Evolutionary conservation across 306 rosid genomes (phyloP), one percentile per base, ranked within the genome.

Genomic region (Sicyos edulis): DNA sequence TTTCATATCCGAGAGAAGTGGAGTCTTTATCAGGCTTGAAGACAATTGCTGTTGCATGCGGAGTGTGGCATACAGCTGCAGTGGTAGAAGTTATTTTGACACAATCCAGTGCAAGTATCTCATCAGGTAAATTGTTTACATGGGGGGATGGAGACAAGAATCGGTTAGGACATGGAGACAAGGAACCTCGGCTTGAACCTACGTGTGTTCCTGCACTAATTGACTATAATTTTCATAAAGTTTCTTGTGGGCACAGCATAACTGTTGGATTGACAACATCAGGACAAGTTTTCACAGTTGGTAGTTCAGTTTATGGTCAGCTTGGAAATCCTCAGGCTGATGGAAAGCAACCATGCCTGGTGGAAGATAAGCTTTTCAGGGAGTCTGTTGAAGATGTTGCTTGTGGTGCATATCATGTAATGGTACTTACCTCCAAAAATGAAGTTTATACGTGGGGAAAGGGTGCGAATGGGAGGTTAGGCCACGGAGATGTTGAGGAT

Each of bases 61-160:
- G 97, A 69, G 99, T 89, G 83, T 95, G 99, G 99, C 99, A 95
- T 79, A 91, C 99, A 60, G 99, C 97, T 69, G 97, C 99, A 20
- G 95, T 91, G 52, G 91, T 95, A 54, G 99, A 95, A 88, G 91
- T 95, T 75, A 87, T 89, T 88, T 88, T 82, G 72, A 96, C 96
- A 50, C 85, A 86, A 76, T 89, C 97, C 44, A 85, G 93, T 84
- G 86, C 96, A 72, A 86, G 92, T 77, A 85, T 86, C 76, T 85
- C 95, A 73, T 95, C 97, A 26, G 97, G 99, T 64, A 95, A 95
- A 84, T 84, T 95, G 71, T 95, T 89, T 80, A 95, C 99, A 67
- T 95, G 99, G 99, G 99, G 99, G 17, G 99, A 95, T 87, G 99
- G 99, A 59, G 99, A 95, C 83, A 95, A 91, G 80, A 96, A 96